Evolutionary conservation across 2,329 filamentous ascomycete species (phyloP).

Genomic region (Claviceps sp.): DNA sequence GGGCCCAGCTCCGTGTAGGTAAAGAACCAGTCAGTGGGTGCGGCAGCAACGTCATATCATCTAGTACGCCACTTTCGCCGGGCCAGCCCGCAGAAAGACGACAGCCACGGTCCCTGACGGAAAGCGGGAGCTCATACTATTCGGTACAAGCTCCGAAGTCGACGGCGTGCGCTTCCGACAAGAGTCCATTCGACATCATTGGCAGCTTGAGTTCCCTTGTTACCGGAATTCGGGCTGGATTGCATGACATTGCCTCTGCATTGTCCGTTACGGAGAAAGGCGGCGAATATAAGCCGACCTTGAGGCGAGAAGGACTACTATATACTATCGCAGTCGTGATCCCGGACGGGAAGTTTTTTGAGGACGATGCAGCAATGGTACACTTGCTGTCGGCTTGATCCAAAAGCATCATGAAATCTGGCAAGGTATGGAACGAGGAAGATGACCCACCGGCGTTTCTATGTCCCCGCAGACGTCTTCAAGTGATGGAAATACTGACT

Average conservation of each 20-base stretch:
- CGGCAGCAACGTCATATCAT: neutral
- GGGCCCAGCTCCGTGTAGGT: neutral
- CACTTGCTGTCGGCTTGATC: neutral
- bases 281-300: neutral
- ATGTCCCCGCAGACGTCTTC: neutral
- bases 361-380: neutral
- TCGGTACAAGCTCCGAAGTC: neutral
- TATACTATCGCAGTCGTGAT: constrained; percentile 1
- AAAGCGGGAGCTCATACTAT: neutral
- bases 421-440: neutral
- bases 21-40: neutral
- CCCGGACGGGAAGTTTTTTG: constrained; percentile 1
- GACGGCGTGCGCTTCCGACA: neutral
- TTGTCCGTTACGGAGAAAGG: neutral
- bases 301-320: neutral
- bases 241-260: neutral
- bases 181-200: neutral
- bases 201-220: neutral
- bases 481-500: too few species aligned
- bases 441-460: neutral
- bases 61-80: neutral
- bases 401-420: neutral
- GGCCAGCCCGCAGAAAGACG: neutral
- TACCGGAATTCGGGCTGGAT: neutral
- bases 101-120: neutral